Evolutionary conservation across 257 asterid genomes (phyloP), one percentile per base, ranked within the genome.

Genomic region (Leonotis leonurus): DNA sequence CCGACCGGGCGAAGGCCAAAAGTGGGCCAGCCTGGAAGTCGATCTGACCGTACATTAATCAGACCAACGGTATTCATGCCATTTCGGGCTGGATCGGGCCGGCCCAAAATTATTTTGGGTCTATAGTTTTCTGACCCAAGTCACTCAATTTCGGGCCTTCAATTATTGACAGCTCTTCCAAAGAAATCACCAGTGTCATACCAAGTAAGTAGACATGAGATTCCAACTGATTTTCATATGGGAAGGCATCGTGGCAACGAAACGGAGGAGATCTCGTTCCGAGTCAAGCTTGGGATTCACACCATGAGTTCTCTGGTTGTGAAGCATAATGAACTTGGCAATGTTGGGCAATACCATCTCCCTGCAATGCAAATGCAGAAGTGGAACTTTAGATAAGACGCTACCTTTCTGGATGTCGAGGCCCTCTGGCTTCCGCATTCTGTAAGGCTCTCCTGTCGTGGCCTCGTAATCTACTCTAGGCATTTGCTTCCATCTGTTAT

Each of bases 181-280:
- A n/a, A n/a, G n/a, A 33, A 46, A 21, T 20, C 30, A 5, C 14
- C 17, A 12, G 0, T 14, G 13, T 68, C 64, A 84, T 17, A 78
- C 73, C 80, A 84, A 73, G 76, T 70, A 82, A 21, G 86, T 76
- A 55, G 85, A 80, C 88, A 87, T 87, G 73, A 84, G 85, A 65
- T 89, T 92, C 99, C 99, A 89, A 73, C 97, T 89, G 62, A 85
- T 92, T 70, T 92, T 85, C 96, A 89, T 92, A 71, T 87, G 99
- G 62, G 95, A 80, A 9, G 97, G 96, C 97, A 92, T 81, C 2
- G 90, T 67, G 4, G 89, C 97, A 46, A 92, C 91, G 60, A 92
- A 86, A 1, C 95, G 93, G 39, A 86, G 86, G 63, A 82, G 39
- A 64, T 85, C 84, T 3, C 85, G 78, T 51, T 77, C 79, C 20